Conservation (phyloP, 129 eudicot genomes). For the Lactuca sativa region DNA sequence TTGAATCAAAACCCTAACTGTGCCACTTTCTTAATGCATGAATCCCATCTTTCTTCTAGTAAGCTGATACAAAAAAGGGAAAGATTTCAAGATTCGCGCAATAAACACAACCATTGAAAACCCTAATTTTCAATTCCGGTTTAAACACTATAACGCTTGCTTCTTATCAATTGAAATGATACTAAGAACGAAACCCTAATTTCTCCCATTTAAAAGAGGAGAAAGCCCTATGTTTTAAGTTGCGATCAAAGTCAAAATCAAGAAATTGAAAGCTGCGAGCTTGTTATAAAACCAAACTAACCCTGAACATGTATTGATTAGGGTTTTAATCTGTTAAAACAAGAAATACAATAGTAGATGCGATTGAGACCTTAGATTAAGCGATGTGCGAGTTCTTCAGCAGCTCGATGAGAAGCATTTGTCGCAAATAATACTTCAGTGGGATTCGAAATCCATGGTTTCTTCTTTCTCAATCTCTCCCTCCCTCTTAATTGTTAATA, state of each 20-base stretch:
- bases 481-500: not conserved
- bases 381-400: conserved; percentile 14
- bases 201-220: conserved; percentile 12
- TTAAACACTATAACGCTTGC: not conserved
- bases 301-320: conserved; percentile 4
- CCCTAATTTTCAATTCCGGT: conserved; percentile 1
- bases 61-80: not conserved
- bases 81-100: not conserved
- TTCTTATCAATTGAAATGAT: conserved; percentile 1
- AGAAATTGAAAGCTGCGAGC: not conserved
- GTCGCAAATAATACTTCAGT: not conserved
- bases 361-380: conserved; percentile 24
- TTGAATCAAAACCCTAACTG: conserved; percentile 26
- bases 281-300: not conserved
- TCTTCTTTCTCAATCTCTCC: not conserved
- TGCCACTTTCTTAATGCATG: conserved; percentile 14
- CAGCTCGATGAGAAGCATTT: not conserved
- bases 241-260: conserved; percentile 12
- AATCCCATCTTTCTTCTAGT: not conserved
- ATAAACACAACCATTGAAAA: conserved; percentile 5
- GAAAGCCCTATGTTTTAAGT: conserved; percentile 8
- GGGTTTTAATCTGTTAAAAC: conserved; percentile 11
- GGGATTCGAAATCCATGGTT: not conserved
- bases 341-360: conserved; percentile 14
- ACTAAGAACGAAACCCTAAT: conserved; percentile 23